phyloP scores from a whole-genome alignment of 352 stramenopile genomes.

The Globisporangium recalcitrans region DNA sequence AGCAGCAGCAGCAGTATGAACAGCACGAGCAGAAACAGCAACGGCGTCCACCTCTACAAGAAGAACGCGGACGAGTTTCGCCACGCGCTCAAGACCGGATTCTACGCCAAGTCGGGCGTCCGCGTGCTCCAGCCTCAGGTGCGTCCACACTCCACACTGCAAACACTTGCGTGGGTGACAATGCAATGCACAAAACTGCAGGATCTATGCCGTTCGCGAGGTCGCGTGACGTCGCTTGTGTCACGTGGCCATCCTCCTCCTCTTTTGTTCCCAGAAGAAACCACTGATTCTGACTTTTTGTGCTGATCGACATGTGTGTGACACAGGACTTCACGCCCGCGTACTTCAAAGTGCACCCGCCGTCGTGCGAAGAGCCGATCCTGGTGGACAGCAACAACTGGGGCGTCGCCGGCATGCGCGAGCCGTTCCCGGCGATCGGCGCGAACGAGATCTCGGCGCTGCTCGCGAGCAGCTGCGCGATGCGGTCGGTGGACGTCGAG shows the following conservation, averaged over 20 bases:
- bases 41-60: constrained; percentile 20
- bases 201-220: background rate
- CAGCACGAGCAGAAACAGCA: constrained; percentile 5
- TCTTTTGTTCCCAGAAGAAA: background rate
- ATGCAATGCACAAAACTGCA: background rate
- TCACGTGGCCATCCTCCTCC: background rate
- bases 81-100: constrained; percentile 28
- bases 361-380: constrained; percentile 16
- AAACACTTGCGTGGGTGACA: background rate
- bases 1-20: background rate
- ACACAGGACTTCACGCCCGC: constrained; percentile 22
- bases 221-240: background rate
- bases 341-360: constrained; percentile 27
- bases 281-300: background rate
- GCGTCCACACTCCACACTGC: background rate
- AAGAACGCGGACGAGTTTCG: constrained; percentile 39
- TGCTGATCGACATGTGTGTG: background rate
- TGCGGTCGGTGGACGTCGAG: constrained; percentile 19
- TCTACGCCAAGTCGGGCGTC: constrained; percentile 36
- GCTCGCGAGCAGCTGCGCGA: constrained; percentile 15
- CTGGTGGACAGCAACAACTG: constrained; percentile 12
- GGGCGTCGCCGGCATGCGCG: constrained; percentile 26
- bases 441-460: constrained; percentile 15
- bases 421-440: constrained; percentile 37
- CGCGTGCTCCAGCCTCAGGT: constrained; percentile 24